These are phyloP conservation scores for Schrenkiella parvula DNA, from an alignment of 345 rosid genomes.

Conservation along the genomic window DNA sequence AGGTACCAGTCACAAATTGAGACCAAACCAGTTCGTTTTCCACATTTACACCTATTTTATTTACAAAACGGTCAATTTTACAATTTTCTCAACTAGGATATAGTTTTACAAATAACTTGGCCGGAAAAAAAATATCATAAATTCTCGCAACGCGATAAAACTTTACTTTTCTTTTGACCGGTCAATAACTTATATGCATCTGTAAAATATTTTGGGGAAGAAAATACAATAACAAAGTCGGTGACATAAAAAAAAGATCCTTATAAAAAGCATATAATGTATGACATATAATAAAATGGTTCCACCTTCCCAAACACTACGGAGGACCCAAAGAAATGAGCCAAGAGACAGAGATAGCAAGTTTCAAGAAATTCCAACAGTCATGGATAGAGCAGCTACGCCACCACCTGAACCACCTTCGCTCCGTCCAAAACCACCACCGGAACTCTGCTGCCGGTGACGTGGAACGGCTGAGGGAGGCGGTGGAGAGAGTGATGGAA, in stretches of 20 bases:
- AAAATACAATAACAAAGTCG: neutral
- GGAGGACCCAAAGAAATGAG: constrained; percentile 21
- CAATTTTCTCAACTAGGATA: neutral
- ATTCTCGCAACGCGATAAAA: constrained; percentile 2
- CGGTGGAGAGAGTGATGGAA: constrained; percentile 44
- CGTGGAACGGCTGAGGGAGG: constrained; percentile 28
- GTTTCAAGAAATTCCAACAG: constrained; percentile 51
- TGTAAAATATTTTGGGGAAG: neutral
- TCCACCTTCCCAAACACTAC: neutral
- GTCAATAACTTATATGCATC: neutral
- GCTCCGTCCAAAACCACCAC: constrained; percentile 38
- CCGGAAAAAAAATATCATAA: neutral
- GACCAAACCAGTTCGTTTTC: neutral
- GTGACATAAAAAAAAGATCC: neutral
- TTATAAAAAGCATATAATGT: constrained; percentile 6
- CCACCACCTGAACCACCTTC: constrained; percentile 48
- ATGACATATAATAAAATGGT: neutral
- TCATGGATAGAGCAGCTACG: constrained; percentile 60
- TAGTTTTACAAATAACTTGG: neutral
- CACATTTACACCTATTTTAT: neutral
- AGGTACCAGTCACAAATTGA: neutral
- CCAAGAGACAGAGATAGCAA: constrained; percentile 23
- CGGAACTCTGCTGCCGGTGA: constrained; percentile 28
- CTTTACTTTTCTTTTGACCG: neutral
- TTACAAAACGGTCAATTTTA: neutral